Evolutionary conservation across 108 stramenopile species (phyloP).

Genomic region (Pseudonitzschia delicatissima): DNA sequence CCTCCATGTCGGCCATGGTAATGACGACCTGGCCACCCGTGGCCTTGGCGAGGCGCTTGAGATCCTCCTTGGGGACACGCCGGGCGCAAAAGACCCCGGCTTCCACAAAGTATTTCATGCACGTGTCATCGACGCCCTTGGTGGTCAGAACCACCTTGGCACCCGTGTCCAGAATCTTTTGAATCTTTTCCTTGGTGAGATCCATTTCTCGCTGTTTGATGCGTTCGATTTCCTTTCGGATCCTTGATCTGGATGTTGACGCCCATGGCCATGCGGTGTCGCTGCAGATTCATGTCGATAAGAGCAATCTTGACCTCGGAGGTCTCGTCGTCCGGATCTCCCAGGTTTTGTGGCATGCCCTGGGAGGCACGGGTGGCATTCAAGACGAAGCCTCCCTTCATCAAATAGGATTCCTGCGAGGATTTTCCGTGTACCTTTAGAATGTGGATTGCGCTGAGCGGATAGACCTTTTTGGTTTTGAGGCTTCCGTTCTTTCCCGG

Average conservation of each 20-base stretch:
- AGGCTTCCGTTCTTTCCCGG: constrained; percentile 6
- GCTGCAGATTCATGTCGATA: constrained; percentile 98
- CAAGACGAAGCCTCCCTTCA: constrained; percentile 94
- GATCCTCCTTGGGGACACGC: constrained; percentile 94
- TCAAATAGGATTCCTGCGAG: constrained; percentile 87
- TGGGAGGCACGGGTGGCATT: constrained; percentile 93
- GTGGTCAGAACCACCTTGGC: constrained; percentile 98
- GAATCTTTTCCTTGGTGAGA: constrained; percentile 98
- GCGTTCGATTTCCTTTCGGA: constrained; percentile 88
- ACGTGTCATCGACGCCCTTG: constrained; percentile 99
- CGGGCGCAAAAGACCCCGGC: constrained; percentile 95
- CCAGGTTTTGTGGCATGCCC: constrained; percentile 94
- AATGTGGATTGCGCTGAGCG: constrained; percentile 96
- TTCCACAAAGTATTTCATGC: constrained; percentile 99
- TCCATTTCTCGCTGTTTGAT: constrained; percentile 99
- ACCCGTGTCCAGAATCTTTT: constrained; percentile 95
- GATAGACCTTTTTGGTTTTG: constrained; percentile 78
- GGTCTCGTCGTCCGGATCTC: constrained; percentile 32
- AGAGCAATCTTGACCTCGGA: constrained; percentile 91
- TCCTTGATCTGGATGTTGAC: constrained; percentile 91
- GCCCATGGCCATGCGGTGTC: constrained; percentile 99
- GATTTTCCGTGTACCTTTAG: constrained; percentile 99
- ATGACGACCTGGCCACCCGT: constrained; percentile 94
- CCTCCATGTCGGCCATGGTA: constrained; percentile 99
- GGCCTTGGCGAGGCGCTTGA: constrained; percentile 97